phyloP scores from a whole-genome alignment of 2,329 filamentous ascomycete genomes.

The Pseudocercospora vitis region DNA sequence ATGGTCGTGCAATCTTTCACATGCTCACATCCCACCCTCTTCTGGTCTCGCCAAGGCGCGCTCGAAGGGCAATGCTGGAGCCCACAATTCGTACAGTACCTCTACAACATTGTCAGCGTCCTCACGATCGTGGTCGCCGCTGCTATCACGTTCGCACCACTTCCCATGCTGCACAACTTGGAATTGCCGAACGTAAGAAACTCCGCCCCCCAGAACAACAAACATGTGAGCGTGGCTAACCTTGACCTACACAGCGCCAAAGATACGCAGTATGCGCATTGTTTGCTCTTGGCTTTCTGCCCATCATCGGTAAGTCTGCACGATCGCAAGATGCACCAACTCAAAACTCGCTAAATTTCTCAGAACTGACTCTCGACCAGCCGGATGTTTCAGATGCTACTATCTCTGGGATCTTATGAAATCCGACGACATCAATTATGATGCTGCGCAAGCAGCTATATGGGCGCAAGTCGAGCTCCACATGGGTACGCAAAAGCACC shows the following conservation, averaged over 20 bases:
- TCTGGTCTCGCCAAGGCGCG: neutral
- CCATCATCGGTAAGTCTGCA: slow-evolving; percentile 19
- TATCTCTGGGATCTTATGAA: slow-evolving; percentile 20
- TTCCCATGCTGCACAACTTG: slow-evolving; percentile 19
- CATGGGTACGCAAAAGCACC: neutral
- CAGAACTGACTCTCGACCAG: slow-evolving; percentile 10
- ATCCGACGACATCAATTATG: slow-evolving; percentile 14
- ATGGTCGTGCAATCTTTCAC: slow-evolving; percentile 13
- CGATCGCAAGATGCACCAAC: too few relatives aligned
- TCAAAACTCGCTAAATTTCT: neutral
- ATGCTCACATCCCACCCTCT: slow-evolving; percentile 11
- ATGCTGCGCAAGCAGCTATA: slow-evolving; percentile 11
- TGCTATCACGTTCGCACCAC: slow-evolving; percentile 17
- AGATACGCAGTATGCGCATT: slow-evolving; percentile 17
- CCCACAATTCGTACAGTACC: slow-evolving; percentile 11
- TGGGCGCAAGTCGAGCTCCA: slow-evolving; percentile 22
- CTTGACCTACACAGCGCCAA: slow-evolving; percentile 12
- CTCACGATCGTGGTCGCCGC: slow-evolving; percentile 10
- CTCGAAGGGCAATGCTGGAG: slow-evolving; percentile 13
- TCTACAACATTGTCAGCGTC: slow-evolving; percentile 18
- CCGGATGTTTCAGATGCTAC: slow-evolving; percentile 20
- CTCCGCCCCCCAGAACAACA: too few relatives aligned
- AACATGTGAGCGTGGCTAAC: too few relatives aligned
- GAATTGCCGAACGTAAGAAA: slow-evolving; percentile 10
- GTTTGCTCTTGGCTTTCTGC: slow-evolving; percentile 19